Evolutionary conservation across 805 yeast genomes (phyloP).

Genomic region (Suhomyces vadensis): DNA sequence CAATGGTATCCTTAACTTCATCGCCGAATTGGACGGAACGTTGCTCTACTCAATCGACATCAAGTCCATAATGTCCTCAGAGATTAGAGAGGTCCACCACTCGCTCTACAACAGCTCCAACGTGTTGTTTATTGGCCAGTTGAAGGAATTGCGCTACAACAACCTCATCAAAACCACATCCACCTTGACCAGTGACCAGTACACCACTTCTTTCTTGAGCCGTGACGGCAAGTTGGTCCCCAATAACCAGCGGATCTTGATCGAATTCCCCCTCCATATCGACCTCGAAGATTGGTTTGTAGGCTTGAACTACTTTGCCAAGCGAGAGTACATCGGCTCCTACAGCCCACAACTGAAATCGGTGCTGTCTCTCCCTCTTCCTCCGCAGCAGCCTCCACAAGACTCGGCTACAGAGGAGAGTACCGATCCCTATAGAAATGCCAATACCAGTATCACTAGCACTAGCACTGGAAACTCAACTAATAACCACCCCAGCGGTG

Average conservation of each 20-base stretch:
- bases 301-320: slow-evolving; percentile 62
- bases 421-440: slow-evolving; percentile 1
- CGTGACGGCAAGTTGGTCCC: slow-evolving; percentile 36
- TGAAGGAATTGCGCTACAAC: slow-evolving; percentile 52
- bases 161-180: slow-evolving; percentile 37
- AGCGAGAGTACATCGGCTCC: slow-evolving; percentile 52
- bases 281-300: slow-evolving; percentile 80
- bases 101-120: slow-evolving; percentile 62
- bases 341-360: slow-evolving; percentile 11
- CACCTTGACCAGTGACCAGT: slow-evolving; percentile 23
- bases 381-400: neutral
- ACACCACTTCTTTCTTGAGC: slow-evolving; percentile 27
- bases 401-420: neutral
- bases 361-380: neutral
- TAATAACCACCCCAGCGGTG: slow-evolving; percentile 3
- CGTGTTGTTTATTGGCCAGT: slow-evolving; percentile 57
- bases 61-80: slow-evolving; percentile 52
- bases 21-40: slow-evolving; percentile 65
- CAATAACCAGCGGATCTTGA: slow-evolving; percentile 45
- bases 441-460: neutral
- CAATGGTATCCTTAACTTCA: slow-evolving; percentile 59
- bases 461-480: neutral
- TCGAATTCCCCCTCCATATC: slow-evolving; percentile 64
- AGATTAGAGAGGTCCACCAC: slow-evolving; percentile 62
- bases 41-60: slow-evolving; percentile 60